Percentiles rank a stretch among this genome's conserved stretches.
These are phyloP conservation scores for Chalaropsis ovoidea DNA, from an alignment of 2,329 filamentous ascomycete genomes.

Conservation along the genomic window DNA sequence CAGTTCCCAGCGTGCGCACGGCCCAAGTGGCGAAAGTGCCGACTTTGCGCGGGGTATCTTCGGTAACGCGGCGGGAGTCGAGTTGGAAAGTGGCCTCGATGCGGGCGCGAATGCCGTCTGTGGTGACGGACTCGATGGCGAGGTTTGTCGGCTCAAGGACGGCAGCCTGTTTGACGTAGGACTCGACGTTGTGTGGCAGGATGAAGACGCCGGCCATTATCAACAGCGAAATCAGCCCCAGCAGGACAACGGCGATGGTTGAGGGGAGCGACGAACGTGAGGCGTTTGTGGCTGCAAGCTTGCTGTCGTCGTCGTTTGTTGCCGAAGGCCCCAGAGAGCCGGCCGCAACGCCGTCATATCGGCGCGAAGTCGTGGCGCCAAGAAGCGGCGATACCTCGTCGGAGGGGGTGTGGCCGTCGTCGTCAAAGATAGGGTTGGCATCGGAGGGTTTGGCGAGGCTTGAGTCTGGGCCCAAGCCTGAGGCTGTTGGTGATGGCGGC, in stretches of 20 bases:
- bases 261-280: slow-evolving; percentile 51
- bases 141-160: slow-evolving; percentile 75
- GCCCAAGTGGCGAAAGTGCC: slow-evolving; percentile 73
- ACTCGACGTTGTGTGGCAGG: slow-evolving; percentile 65
- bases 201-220: slow-evolving; percentile 75
- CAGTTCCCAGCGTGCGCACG: slow-evolving; percentile 63
- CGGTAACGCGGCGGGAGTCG: slow-evolving; percentile 64
- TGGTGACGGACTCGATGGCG: slow-evolving; percentile 75
- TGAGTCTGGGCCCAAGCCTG: slow-evolving; percentile 8
- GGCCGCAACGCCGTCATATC: slow-evolving; percentile 35
- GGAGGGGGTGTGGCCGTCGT: slow-evolving; percentile 28
- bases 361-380: slow-evolving; percentile 32
- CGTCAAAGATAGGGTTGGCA: slow-evolving; percentile 27
- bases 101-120: slow-evolving; percentile 64
- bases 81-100: slow-evolving; percentile 74
- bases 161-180: slow-evolving; percentile 75
- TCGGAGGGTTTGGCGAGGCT: background rate
- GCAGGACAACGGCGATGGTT: slow-evolving; percentile 56
- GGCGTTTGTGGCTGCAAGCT: slow-evolving; percentile 29
- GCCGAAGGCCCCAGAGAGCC: slow-evolving; percentile 27
- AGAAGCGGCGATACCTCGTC: slow-evolving; percentile 47
- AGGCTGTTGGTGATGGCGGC: background rate
- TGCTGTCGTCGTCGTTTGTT: slow-evolving; percentile 25
- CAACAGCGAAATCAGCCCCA: slow-evolving; percentile 52
- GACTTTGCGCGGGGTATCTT: slow-evolving; percentile 60